phyloP scores from a whole-genome alignment of 2,329 filamentous ascomycete genomes.

The Ceratocystis colombiana region DNA sequence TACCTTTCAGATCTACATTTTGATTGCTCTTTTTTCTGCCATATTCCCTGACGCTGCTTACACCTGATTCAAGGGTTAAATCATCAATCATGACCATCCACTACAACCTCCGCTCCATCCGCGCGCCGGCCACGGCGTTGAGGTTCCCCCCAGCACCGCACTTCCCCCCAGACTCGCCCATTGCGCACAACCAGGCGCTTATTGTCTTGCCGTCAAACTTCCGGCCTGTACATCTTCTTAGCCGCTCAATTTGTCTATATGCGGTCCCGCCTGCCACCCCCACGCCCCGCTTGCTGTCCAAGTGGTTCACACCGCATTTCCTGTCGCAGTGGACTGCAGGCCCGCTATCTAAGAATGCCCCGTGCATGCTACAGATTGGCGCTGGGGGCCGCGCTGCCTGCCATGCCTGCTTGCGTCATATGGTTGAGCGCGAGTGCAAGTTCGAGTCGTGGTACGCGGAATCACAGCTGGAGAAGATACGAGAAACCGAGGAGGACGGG shows the following conservation, averaged over 20 bases:
- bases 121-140: too few species aligned
- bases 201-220: neutral
- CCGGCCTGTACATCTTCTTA: neutral
- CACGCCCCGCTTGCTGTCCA: neutral
- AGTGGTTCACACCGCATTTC: neutral
- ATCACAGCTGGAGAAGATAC: neutral
- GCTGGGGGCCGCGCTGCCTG: neutral
- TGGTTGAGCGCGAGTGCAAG: neutral
- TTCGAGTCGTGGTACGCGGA: neutral
- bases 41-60: neutral
- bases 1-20: neutral
- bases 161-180: neutral
- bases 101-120: neutral
- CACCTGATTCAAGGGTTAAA: too few species aligned
- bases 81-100: conserved; percentile 1
- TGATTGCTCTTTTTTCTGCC: neutral
- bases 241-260: neutral
- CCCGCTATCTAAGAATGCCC: neutral
- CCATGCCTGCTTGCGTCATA: neutral
- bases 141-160: too few species aligned
- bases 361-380: neutral
- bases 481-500: too few species aligned
- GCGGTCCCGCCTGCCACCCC: neutral
- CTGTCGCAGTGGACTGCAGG: neutral
- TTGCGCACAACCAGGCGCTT: neutral